Conservation (phyloP, 306 rosid genomes). For the Luffa acutangula region DNA sequence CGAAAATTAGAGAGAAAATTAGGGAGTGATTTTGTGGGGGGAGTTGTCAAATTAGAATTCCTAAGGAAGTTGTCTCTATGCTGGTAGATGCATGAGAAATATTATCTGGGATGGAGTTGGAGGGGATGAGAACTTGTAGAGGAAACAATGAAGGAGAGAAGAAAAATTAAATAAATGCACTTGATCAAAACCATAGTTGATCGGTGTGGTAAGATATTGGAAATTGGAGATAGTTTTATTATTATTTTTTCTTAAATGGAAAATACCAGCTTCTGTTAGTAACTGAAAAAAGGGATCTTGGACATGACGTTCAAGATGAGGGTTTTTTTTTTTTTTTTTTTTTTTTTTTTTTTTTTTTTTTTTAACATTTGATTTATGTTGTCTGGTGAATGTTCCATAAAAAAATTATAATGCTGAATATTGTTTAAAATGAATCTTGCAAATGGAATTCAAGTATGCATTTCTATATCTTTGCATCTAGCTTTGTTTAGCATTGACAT, state of each 20-base stretch:
- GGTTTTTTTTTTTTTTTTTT: background rate
- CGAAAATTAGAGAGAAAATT: background rate
- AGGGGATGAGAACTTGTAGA: background rate
- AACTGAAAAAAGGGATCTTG: background rate
- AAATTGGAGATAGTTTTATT: too few species aligned
- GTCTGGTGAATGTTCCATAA: background rate
- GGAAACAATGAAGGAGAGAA: background rate
- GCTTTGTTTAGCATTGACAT: background rate
- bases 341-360: background rate
- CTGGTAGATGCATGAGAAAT: background rate
- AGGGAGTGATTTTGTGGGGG: background rate
- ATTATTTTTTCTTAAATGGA: too few species aligned
- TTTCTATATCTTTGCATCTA: background rate
- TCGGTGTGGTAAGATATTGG: background rate
- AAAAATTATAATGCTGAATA: background rate
- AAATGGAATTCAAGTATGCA: background rate
- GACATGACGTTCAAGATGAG: background rate
- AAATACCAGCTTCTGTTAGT: background rate
- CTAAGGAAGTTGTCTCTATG: background rate
- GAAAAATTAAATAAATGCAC: background rate
- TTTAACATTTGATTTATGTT: background rate
- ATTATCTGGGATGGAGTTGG: too few species aligned
- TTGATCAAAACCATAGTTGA: background rate
- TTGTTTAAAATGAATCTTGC: background rate
- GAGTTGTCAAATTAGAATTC: background rate